A percentile compares a stretch with the other conserved stretches of the same genome.
These are phyloP conservation scores for Parathielavia appendiculata DNA, from an alignment of 495 filamentous ascomycete species.

Conservation along the genomic window DNA sequence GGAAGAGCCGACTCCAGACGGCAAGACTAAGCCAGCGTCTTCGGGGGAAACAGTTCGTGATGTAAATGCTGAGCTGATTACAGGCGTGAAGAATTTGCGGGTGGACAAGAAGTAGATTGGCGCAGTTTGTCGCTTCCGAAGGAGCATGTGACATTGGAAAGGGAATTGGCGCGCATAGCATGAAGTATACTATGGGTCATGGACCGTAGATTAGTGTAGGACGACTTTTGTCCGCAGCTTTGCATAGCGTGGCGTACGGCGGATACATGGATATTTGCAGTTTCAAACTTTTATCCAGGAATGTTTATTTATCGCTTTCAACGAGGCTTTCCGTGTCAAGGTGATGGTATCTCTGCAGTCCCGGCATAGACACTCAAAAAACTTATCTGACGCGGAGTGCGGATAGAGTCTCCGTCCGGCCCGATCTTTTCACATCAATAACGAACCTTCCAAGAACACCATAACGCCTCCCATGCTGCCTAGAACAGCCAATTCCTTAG, in stretches of 20 bases:
- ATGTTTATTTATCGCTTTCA: not conserved
- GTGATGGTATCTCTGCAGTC: too few species aligned
- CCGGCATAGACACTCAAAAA: not conserved
- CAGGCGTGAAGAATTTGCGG: conserved; percentile 42
- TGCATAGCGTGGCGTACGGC: conserved; percentile 32
- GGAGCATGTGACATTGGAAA: conserved; percentile 4
- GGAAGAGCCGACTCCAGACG: not conserved
- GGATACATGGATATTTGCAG: not conserved
- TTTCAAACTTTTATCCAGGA: not conserved
- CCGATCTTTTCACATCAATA: not conserved
- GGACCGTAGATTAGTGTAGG: conserved; percentile 6
- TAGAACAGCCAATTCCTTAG: not conserved
- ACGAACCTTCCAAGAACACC: conserved; percentile 1
- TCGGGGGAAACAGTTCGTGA: conserved; percentile 30
- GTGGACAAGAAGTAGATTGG: conserved; percentile 29
- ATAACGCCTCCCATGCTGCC: not conserved
- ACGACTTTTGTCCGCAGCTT: conserved; percentile 10
- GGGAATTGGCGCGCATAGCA: conserved; percentile 11
- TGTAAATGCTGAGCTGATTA: conserved; percentile 46
- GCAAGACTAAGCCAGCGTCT: conserved; percentile 4
- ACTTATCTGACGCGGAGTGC: not conserved
- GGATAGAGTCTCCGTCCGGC: not conserved
- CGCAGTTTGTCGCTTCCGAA: not conserved
- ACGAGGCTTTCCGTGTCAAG: too few species aligned
- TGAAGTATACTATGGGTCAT: conserved; percentile 6